Conservation (phyloP, 2,329 filamentous ascomycete species). For the Aaosphaeria pasadenensis region DNA sequence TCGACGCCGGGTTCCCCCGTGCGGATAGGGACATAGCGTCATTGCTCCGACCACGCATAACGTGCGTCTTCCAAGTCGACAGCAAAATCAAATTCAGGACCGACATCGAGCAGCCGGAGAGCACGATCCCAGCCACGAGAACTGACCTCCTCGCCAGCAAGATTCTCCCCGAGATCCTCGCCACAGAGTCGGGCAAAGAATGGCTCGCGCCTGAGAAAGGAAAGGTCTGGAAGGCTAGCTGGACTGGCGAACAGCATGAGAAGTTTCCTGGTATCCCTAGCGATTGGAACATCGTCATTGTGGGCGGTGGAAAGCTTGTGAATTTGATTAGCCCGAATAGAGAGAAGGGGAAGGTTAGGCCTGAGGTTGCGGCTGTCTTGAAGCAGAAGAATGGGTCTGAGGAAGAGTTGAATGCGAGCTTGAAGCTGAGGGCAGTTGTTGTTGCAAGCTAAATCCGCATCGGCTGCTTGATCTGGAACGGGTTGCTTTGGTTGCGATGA, state of each 20-base stretch:
- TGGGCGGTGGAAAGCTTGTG: constrained; percentile 64
- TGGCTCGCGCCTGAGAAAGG: constrained; percentile 50
- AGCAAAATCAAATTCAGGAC: constrained; percentile 71
- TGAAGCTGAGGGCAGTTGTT: neutral
- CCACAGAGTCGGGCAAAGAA: constrained; percentile 58
- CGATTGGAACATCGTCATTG: constrained; percentile 58
- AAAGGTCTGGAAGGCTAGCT: constrained; percentile 30
- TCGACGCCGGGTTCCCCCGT: constrained; percentile 52
- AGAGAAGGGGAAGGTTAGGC: neutral
- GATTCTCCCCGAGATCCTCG: constrained; percentile 59
- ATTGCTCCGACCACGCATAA: constrained; percentile 51
- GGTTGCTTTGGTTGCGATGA: no score
- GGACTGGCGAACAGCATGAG: constrained; percentile 4
- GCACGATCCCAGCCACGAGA: neutral
- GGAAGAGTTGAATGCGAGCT: neutral
- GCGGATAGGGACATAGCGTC: constrained; percentile 48
- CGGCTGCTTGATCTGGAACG: no score
- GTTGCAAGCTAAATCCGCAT: neutral
- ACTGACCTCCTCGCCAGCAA: neutral
- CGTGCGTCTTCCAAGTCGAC: constrained; percentile 72
- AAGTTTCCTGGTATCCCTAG: constrained; percentile 10
- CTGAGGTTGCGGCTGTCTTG: neutral
- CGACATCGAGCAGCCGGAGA: constrained; percentile 38
- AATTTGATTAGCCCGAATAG: constrained; percentile 45
- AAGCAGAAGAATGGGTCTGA: neutral